Evolutionary conservation across 2,329 filamentous ascomycete species (phyloP).

Genomic region (Alternaria solani): DNA sequence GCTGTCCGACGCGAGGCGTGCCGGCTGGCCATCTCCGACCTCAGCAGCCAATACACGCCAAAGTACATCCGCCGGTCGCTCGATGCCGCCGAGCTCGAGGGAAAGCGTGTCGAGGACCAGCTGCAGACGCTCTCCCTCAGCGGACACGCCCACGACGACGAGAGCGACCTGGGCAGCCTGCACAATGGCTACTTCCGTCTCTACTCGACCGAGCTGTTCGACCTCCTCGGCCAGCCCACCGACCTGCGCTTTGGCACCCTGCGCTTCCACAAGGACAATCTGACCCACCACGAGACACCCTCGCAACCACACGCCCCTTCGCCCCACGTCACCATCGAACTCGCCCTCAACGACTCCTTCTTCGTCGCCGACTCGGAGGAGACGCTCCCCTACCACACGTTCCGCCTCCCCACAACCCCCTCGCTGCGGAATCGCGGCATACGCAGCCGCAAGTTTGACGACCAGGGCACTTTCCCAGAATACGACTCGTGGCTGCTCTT

Average conservation of each 20-base stretch:
- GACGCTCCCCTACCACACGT: slow-evolving; percentile 47
- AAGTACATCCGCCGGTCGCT: slow-evolving; percentile 45
- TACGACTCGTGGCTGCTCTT: slow-evolving; percentile 50
- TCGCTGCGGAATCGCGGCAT: slow-evolving; percentile 48
- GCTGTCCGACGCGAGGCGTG: slow-evolving; percentile 39
- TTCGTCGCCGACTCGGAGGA: slow-evolving; percentile 47
- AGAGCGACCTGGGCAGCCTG: slow-evolving; percentile 32
- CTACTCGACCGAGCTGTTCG: slow-evolving; percentile 48
- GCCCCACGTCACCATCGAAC: slow-evolving; percentile 37
- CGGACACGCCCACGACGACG: slow-evolving; percentile 6
- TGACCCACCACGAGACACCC: slow-evolving; percentile 1
- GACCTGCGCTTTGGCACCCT: slow-evolving; percentile 48
- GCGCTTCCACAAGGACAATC: slow-evolving; percentile 38
- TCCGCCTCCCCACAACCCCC: slow-evolving; percentile 40
- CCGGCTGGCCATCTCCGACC: slow-evolving; percentile 44
- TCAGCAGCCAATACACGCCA: slow-evolving; percentile 42
- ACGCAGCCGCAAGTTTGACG: slow-evolving; percentile 39
- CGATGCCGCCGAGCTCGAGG: slow-evolving; percentile 38
- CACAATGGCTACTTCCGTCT: slow-evolving; percentile 48
- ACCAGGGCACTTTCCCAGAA: slow-evolving; percentile 41
- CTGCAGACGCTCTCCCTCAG: slow-evolving; percentile 29
- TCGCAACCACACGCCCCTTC: slow-evolving; percentile 5
- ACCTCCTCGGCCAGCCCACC: slow-evolving; percentile 46
- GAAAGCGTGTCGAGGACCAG: slow-evolving; percentile 43
- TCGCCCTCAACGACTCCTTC: slow-evolving; percentile 45